These are phyloP conservation scores for Penicillium sp. DNA, from an alignment of 2,329 filamentous ascomycete species.

Conservation along the genomic window DNA sequence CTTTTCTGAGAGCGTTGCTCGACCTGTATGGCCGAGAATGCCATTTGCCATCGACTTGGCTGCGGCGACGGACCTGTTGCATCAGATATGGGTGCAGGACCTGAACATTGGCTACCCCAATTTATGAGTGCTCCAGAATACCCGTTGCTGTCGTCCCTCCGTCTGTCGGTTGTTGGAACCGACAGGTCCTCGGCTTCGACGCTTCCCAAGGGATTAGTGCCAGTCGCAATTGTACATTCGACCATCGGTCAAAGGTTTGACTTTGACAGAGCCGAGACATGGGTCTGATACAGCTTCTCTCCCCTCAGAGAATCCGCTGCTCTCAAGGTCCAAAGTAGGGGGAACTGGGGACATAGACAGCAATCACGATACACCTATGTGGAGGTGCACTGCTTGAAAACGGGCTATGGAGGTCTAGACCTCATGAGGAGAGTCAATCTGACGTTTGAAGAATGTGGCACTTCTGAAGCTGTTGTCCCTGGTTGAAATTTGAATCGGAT, in stretches of 20 bases:
- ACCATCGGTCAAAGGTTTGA: background rate
- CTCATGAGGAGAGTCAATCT: conserved; percentile 25
- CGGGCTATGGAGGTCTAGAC: conserved; percentile 21
- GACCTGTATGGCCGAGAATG: conserved; percentile 8
- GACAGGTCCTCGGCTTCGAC: conserved; percentile 22
- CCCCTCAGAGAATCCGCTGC: background rate
- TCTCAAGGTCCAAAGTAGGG: background rate
- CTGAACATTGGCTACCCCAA: conserved; percentile 16
- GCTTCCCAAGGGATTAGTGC: background rate
- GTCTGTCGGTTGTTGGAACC: conserved; percentile 21
- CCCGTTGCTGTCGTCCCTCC: conserved; percentile 8
- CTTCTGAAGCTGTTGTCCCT: conserved; percentile 15
- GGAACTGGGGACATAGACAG: background rate
- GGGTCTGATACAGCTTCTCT: background rate
- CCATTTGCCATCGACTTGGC: conserved; percentile 22
- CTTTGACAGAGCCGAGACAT: background rate
- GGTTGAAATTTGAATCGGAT: conserved; percentile 13
- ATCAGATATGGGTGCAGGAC: conserved; percentile 10
- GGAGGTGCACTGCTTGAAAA: background rate
- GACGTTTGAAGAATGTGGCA: conserved; percentile 26
- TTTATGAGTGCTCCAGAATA: conserved; percentile 9
- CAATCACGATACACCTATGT: background rate
- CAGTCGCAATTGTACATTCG: background rate
- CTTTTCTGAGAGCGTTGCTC: conserved; percentile 12
- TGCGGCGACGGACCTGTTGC: conserved; percentile 8